These are phyloP conservation scores for Apophysomyces sp. DNA, from an alignment of 371 early-diverging fungal species.

Conservation along the genomic window DNA sequence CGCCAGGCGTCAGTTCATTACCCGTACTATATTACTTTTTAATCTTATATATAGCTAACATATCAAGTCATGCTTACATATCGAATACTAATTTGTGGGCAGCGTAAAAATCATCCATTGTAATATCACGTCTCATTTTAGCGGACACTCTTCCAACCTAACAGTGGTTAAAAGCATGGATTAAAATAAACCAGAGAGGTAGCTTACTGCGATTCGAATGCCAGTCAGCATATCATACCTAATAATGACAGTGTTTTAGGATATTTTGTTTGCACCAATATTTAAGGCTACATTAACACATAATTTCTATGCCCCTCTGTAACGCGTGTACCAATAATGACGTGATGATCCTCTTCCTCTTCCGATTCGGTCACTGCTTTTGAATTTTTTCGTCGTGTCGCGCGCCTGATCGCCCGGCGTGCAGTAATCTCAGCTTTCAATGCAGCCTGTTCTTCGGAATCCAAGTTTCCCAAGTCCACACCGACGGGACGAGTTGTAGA, in stretches of 20 bases:
- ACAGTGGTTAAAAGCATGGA: background rate
- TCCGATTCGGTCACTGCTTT: constrained; percentile 29
- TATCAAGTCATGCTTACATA: constrained; percentile 45
- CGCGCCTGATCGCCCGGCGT: constrained; percentile 9
- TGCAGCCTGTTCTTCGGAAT: constrained; percentile 9
- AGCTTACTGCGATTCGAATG: constrained; percentile 81
- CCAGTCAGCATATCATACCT: constrained; percentile 94
- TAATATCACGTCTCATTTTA: constrained; percentile 68
- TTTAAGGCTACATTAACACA: constrained; percentile 75
- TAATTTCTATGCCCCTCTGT: constrained; percentile 71
- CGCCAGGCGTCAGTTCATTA: constrained; percentile 88
- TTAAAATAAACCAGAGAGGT: no score
- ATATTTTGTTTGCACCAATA: background rate
- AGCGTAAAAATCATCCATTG: constrained; percentile 77
- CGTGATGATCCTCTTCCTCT: constrained; percentile 41
- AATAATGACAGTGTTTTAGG: background rate
- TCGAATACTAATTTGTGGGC: constrained; percentile 94
- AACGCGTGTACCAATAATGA: constrained; percentile 63
- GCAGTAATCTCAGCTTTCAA: constrained; percentile 12
- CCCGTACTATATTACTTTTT: constrained; percentile 59
- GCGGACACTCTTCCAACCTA: constrained; percentile 74
- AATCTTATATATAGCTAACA: background rate
- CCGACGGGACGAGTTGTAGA: background rate
- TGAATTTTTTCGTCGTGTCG: constrained; percentile 9
- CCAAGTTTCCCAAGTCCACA: constrained; percentile 7